A percentile compares a stretch with the other conserved stretches of the same genome.
Evolutionary conservation across 352 stramenopile species (phyloP).

Genomic region (Phytophthora cajani): DNA sequence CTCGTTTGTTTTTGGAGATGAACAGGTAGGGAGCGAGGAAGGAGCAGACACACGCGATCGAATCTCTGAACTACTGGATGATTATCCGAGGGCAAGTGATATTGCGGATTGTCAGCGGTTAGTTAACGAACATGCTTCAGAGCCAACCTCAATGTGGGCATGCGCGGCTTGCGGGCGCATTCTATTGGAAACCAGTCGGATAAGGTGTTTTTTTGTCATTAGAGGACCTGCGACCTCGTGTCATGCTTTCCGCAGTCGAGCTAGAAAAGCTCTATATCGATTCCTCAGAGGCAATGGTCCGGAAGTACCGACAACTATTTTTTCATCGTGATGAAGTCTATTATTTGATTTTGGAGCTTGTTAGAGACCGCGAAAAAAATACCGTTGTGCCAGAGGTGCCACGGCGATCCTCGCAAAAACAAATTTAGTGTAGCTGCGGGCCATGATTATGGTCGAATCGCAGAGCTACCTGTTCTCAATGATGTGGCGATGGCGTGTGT

Average conservation of each 20-base stretch:
- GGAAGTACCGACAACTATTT: constrained; percentile 17
- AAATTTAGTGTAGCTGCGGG: constrained; percentile 32
- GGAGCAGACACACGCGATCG: no score
- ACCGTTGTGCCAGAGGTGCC: constrained; percentile 21
- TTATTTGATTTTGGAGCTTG: constrained; percentile 31
- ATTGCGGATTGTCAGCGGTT: constrained; percentile 1
- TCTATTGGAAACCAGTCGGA: background rate
- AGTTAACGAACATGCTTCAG: background rate
- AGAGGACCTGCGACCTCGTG: background rate
- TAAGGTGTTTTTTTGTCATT: constrained; percentile 9
- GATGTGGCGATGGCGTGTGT: constrained; percentile 5
- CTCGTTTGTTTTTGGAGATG: constrained; percentile 20
- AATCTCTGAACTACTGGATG: background rate
- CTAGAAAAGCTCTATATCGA: background rate
- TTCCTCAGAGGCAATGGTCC: background rate
- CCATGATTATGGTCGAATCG: constrained; percentile 30
- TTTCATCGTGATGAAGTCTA: constrained; percentile 20
- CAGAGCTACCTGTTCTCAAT: constrained; percentile 9
- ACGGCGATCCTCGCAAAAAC: no score
- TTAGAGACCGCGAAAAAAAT: constrained; percentile 16
- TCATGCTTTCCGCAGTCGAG: background rate
- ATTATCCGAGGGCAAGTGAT: constrained; percentile 7
- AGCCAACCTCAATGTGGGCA: constrained; percentile 4
- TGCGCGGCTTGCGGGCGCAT: constrained; percentile 17
- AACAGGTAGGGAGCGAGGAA: constrained; percentile 9